Evolutionary conservation across 2,329 filamentous ascomycete species (phyloP).

Genomic region (Alternaria triticina): DNA sequence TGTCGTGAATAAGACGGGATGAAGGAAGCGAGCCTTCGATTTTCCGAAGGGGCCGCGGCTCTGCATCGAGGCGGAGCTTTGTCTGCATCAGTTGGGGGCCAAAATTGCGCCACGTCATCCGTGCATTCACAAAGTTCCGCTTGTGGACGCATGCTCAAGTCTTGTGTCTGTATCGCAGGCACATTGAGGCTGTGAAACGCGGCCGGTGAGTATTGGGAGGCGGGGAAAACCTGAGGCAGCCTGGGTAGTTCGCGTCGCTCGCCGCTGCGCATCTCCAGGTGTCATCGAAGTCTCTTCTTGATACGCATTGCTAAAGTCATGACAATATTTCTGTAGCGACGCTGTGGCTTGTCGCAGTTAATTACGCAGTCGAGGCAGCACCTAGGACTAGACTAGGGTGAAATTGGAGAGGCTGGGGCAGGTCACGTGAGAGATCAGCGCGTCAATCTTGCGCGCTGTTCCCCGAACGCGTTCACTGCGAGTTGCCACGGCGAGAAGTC

Average conservation of each 20-base stretch:
- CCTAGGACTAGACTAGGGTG: neutral
- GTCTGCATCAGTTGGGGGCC: slow-evolving; percentile 21
- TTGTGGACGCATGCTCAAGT: slow-evolving; percentile 2
- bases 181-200: slow-evolving; percentile 12
- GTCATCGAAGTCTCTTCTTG: neutral
- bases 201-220: slow-evolving; percentile 4
- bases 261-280: neutral
- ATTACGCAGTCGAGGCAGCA: neutral
- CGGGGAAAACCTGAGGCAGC: neutral
- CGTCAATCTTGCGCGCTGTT: neutral
- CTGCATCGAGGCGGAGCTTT: slow-evolving; percentile 28
- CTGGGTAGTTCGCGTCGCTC: neutral
- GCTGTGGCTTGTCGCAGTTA: neutral
- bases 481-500: neutral
- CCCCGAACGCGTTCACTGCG: neutral
- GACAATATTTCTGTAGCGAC: neutral
- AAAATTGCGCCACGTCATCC: slow-evolving; percentile 28
- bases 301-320: neutral
- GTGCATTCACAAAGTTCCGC: slow-evolving; percentile 15
- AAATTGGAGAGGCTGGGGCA: neutral
- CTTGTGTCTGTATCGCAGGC: slow-evolving; percentile 16
- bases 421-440: neutral
- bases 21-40: slow-evolving; percentile 15
- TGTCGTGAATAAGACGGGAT: neutral
- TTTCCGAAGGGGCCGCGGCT: slow-evolving; percentile 27